Evolutionary conservation across 495 filamentous ascomycete species (phyloP), one percentile per base, ranked within the genome.

Genomic region (Chaetomidium leptoderma): DNA sequence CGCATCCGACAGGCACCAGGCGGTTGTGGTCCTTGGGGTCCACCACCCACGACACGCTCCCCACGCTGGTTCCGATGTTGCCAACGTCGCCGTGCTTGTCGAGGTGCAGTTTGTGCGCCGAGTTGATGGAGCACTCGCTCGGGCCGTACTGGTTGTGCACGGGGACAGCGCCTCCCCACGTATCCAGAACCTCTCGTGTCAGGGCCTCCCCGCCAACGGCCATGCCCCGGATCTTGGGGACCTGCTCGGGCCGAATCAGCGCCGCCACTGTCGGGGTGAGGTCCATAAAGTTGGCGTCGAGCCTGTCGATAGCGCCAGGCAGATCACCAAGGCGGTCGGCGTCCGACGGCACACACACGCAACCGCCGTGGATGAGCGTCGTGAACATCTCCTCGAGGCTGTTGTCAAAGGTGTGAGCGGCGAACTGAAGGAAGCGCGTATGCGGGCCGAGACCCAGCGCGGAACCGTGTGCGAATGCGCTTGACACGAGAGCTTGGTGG

Each of bases 1-100:
- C 72, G 11, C 80, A 79, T 3, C 90, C 90, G 9, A 86, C 76
- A 13, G 88, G 70, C 5, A 86, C 80, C 1, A 87, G 81, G 1
- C 72, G 11, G 78, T 82, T 6, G 71, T 77, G 44, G 81, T 85
- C 11, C 66, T 68, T 19, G 84, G 74, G 52, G 86, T 86, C 69
- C 74, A 90, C 33, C 77, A 85, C 19, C 85, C 85, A 57, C 0
- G 55, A 42, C 2, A 63, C 40, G 44, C 61, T 56, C 2, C 62
- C 49, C 2, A 67, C 58, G 17, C 50, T 42, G 0, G 40, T 54
- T 3, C 66, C 68, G 19, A 71, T 63, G 32, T 63, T 64, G 19
- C 39, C 54, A 1, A 53, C 43, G 2, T 63, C 58, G n/a, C 59
- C 59, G 0, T 40, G 10, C 1, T 49, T 26, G 11, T 47, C 51